Evolutionary conservation across 148 eudicot species (phyloP).

Genomic region (Talinum fruticosum): DNA sequence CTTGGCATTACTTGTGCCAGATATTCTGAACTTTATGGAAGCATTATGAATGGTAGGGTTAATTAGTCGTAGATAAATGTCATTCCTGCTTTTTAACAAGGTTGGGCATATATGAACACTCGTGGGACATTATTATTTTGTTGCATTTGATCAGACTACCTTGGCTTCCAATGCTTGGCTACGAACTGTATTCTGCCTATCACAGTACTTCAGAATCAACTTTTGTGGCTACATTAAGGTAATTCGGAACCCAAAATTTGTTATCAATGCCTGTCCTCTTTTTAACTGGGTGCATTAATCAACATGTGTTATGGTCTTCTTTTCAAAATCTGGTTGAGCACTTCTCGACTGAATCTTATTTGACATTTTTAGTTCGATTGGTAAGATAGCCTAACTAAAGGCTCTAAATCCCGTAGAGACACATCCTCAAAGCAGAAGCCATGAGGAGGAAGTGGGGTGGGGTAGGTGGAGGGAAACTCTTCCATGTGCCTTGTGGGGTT

Average conservation of each 20-base stretch:
- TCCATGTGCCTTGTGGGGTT: no score
- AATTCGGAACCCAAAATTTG: not conserved
- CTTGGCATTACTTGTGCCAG: not conserved
- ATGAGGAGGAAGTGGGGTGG: no score
- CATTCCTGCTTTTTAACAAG: not conserved
- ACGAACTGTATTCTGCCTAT: not conserved
- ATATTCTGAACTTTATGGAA: not conserved
- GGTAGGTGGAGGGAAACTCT: no score
- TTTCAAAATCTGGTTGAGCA: not conserved
- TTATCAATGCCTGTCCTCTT: not conserved
- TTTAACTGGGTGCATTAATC: not conserved
- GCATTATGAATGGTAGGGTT: not conserved
- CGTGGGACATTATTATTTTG: not conserved
- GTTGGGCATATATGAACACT: not conserved
- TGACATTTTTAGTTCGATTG: no score
- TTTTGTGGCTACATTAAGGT: not conserved
- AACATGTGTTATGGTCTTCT: not conserved
- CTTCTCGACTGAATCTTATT: not conserved
- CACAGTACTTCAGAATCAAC: not conserved
- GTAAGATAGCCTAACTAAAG: no score
- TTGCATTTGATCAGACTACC: not conserved
- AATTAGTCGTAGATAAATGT: not conserved
- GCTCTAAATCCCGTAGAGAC: no score
- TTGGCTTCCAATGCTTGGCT: not conserved
- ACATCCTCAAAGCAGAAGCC: no score